Base-by-base conservation (phyloP, 1,139 yeast species). In the Candida sanyaensis region DNA sequence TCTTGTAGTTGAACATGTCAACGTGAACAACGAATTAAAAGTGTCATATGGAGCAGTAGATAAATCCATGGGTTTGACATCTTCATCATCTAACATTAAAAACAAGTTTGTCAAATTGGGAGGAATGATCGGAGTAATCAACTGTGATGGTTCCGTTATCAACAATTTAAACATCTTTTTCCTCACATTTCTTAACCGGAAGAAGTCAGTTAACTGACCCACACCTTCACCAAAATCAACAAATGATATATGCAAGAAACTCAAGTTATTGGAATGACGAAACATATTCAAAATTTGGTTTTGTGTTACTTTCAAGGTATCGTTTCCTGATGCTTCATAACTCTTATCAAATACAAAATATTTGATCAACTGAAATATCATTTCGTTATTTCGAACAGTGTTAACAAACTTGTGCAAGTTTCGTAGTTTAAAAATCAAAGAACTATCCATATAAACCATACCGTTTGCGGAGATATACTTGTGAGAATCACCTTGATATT, bases 281-380 rank as follows among this genome's bases (percentile, higher is more conserved):
- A 71, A 68, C 47, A 62, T 63, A 6, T 63, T 66, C 36, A 70
- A 60, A 13, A 68, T 50, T 31, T 59, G 54, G 9, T 57, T 45
- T 50, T 69, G 73, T 23, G 64, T 44, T n/a, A 32, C 23, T 28
- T 54, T 53, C 10, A 62, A 49, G 11, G 45, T 40, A 6, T 37
- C 39, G 11, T 21, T 36, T 11, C 39, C 39, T 23, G 60, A 26
- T 24, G 13, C 7, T 32, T 40, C 49, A 47, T 59, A 58, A 54
- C 75, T 68, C 52, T 70, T 70, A 49, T 71, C 76, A 55, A 71
- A 70, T 11, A 69, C 63, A 49, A 72, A 70, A 46, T 56, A 67
- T 49, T 60, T 60, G 45, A 72, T 57, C 34, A 56, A 56, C 30
- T 60, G 63, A 2, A 69, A 48, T 44, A 69, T 55, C 1, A 44